These are phyloP conservation scores for Mrakia frigida DNA, from an alignment of 768 basidiomycete genomes.

Conservation along the genomic window DNA sequence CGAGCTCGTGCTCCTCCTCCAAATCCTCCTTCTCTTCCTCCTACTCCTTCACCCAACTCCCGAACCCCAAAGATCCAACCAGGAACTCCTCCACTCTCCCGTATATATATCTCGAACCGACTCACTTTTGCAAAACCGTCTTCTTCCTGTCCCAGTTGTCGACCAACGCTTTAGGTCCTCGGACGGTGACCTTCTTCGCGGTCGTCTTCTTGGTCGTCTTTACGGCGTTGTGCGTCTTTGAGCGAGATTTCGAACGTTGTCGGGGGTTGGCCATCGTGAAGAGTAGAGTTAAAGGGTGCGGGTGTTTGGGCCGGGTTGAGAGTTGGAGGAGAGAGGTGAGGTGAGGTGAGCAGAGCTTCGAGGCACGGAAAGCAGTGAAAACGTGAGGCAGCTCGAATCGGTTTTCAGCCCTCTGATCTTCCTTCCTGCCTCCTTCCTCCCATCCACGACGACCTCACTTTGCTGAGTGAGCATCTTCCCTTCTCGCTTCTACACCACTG, in stretches of 20 bases:
- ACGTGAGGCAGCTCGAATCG: too few species aligned
- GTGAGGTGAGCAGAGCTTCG: background rate
- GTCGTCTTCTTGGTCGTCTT: slow-evolving; percentile 67
- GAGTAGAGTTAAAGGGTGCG: background rate
- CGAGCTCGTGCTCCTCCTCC: background rate
- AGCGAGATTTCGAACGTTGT: slow-evolving; percentile 79
- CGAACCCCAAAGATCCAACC: too few species aligned
- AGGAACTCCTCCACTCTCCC: too few species aligned
- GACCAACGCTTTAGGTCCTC: slow-evolving; percentile 30
- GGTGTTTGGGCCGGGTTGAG: background rate
- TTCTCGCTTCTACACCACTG: background rate
- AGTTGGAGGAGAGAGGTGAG: too few species aligned
- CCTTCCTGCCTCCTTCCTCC: too few species aligned
- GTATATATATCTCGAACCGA: background rate
- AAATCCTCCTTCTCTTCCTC: background rate
- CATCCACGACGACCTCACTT: too few species aligned
- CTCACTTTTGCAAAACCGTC: slow-evolving; percentile 89
- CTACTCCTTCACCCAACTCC: background rate
- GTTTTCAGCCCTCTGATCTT: background rate
- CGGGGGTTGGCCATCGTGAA: slow-evolving; percentile 82
- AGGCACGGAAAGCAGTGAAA: background rate
- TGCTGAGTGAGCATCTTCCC: background rate
- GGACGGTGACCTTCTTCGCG: slow-evolving; percentile 31
- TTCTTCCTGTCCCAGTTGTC: slow-evolving; percentile 69
- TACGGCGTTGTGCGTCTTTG: slow-evolving; percentile 61